Evolutionary conservation across 176 grass and related monocot species (phyloP).

Genomic region (Pharus latifolius): DNA sequence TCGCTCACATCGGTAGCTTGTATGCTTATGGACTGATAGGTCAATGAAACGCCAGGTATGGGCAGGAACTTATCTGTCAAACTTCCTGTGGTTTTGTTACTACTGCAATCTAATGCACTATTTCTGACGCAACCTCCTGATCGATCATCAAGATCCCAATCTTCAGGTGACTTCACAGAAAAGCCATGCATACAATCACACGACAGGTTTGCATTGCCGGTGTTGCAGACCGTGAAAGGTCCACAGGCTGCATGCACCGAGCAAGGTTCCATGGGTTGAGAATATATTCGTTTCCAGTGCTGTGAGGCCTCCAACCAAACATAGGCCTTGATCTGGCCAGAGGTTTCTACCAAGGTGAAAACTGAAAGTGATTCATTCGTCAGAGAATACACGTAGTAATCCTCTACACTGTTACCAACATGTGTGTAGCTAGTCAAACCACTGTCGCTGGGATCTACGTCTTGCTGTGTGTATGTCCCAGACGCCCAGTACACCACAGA

Average conservation of each 20-base stretch:
- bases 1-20: neutral
- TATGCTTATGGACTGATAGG: neutral
- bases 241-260: no score
- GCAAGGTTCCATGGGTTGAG: conserved; percentile 4
- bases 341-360: neutral
- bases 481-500: neutral
- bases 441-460: neutral
- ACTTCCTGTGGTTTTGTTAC: neutral
- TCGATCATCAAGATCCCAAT: conserved; percentile 13
- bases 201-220: neutral
- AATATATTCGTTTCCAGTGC: conserved; percentile 2
- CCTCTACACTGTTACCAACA: neutral
- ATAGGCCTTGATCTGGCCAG: neutral
- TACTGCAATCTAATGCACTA: conserved; percentile 5
- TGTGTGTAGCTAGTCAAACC: neutral
- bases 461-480: neutral
- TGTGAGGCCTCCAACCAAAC: neutral
- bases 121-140: conserved; percentile 21
- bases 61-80: conserved; percentile 23
- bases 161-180: neutral
- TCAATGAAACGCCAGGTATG: conserved; percentile 3
- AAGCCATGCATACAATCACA: conserved; percentile 31
- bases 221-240: no score
- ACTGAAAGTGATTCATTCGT: neutral
- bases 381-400: conserved; percentile 14